These are phyloP conservation scores for Galerina sulciceps DNA, from an alignment of 768 basidiomycete genomes.

Conservation along the genomic window DNA sequence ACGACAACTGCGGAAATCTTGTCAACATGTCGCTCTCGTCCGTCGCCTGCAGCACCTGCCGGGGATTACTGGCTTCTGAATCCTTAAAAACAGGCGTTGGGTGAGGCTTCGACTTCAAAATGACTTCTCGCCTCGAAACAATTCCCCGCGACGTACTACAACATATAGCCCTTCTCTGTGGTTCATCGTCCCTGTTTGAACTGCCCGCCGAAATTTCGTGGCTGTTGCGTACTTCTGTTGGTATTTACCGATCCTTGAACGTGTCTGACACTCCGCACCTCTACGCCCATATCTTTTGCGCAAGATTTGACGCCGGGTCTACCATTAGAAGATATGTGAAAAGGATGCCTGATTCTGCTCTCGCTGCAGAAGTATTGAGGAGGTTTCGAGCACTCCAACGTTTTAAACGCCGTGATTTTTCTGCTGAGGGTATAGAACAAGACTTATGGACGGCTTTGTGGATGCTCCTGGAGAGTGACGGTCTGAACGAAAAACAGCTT, in stretches of 20 bases:
- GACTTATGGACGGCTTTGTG: slow-evolving; percentile 64
- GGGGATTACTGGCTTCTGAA: slow-evolving; percentile 5
- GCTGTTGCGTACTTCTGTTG: slow-evolving; percentile 50
- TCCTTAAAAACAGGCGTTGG: slow-evolving; percentile 4
- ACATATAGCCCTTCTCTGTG: slow-evolving; percentile 53
- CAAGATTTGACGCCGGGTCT: slow-evolving; percentile 48
- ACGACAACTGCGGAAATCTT: background rate
- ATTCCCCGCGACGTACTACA: slow-evolving; percentile 63
- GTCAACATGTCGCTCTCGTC: background rate
- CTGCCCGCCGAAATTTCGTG: slow-evolving; percentile 45
- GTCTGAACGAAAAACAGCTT: slow-evolving; percentile 51
- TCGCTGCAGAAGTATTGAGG: slow-evolving; percentile 52
- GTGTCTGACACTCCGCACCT: slow-evolving; percentile 51
- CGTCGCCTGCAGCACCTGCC: background rate
- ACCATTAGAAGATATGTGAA: slow-evolving; percentile 25
- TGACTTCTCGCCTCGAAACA: slow-evolving; percentile 50
- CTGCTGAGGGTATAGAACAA: slow-evolving; percentile 30
- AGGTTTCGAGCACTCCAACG: slow-evolving; percentile 54
- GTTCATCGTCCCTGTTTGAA: slow-evolving; percentile 38
- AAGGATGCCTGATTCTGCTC: slow-evolving; percentile 39
- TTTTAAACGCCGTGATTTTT: slow-evolving; percentile 41
- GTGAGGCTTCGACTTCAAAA: slow-evolving; percentile 19
- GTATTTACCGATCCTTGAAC: slow-evolving; percentile 47
- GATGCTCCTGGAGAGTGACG: slow-evolving; percentile 64
- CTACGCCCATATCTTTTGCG: slow-evolving; percentile 57